Conservation (phyloP, 371 early-diverging fungal species). For the Zancudomyces culisetae region DNA sequence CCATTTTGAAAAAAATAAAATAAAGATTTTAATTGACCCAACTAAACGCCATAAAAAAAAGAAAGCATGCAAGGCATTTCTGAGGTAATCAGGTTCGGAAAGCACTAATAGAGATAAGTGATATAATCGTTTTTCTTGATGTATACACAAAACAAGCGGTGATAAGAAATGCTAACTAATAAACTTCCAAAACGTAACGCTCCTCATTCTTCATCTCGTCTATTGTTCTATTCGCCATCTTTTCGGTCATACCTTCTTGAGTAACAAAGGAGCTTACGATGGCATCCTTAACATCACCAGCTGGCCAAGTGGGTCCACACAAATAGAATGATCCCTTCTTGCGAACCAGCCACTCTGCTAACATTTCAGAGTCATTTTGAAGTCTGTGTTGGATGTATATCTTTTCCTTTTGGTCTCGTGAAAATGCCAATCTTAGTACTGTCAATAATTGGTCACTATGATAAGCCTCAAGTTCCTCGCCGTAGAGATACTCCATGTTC, state of each 20-base stretch:
- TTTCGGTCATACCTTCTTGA: constrained; percentile 33
- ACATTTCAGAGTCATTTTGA: constrained; percentile 54
- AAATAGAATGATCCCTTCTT: constrained; percentile 74
- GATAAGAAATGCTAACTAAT: constrained; percentile 23
- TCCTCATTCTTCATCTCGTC: constrained; percentile 83
- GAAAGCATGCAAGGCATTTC: too few species aligned
- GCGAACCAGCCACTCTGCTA: constrained; percentile 48
- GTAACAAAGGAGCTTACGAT: constrained; percentile 52
- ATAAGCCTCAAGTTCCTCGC: constrained; percentile 84
- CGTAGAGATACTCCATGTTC: constrained; percentile 79
- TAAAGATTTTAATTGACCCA: too few species aligned
- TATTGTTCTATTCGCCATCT: constrained; percentile 46
- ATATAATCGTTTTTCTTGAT: too few species aligned
- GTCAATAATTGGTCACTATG: constrained; percentile 66
- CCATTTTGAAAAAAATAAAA: too few species aligned
- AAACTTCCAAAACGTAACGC: constrained; percentile 78
- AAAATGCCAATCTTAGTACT: constrained; percentile 75
- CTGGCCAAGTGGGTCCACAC: constrained; percentile 89
- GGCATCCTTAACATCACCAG: constrained; percentile 83
- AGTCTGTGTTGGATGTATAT: constrained; percentile 89
- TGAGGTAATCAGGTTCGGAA: too few species aligned
- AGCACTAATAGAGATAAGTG: too few species aligned
- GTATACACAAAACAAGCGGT: too few species aligned
- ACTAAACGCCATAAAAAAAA: too few species aligned
- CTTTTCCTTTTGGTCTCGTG: constrained; percentile 80